These are phyloP conservation scores for Oryza longistaminata DNA, from an alignment of 176 grass and related monocot species.

Conservation along the genomic window DNA sequence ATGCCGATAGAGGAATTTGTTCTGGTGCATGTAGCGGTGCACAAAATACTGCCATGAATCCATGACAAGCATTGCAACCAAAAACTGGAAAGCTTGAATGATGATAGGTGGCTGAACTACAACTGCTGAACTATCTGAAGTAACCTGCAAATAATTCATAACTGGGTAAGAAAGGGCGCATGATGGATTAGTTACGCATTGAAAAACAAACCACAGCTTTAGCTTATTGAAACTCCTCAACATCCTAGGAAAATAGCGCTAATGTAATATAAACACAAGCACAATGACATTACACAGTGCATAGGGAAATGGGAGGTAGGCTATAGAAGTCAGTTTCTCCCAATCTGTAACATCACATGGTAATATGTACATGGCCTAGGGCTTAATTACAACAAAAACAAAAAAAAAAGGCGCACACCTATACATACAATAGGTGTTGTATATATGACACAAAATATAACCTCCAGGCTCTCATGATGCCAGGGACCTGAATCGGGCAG, in stretches of 20 bases:
- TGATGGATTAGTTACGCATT: background rate
- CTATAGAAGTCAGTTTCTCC: background rate
- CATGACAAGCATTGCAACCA: slow-evolving; percentile 86
- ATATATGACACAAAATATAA: too few relatives aligned
- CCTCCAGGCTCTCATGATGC: too few relatives aligned
- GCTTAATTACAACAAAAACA: background rate
- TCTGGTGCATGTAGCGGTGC: slow-evolving; percentile 92
- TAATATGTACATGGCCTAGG: background rate
- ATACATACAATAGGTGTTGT: background rate
- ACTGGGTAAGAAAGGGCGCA: slow-evolving; percentile 5
- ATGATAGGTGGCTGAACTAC: slow-evolving; percentile 59
- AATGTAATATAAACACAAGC: background rate
- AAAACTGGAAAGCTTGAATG: slow-evolving; percentile 69
- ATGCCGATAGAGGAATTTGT: slow-evolving; percentile 85
- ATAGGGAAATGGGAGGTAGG: background rate
- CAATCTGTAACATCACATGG: background rate
- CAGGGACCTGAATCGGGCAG: too few relatives aligned
- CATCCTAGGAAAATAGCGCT: background rate
- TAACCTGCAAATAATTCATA: slow-evolving; percentile 50
- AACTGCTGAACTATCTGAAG: slow-evolving; percentile 57
- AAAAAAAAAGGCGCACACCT: background rate
- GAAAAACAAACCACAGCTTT: background rate
- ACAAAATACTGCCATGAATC: slow-evolving; percentile 91
- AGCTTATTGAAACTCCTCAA: background rate
- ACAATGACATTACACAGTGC: background rate